A percentile compares a stretch with the other conserved stretches of the same genome.
phyloP scores from a whole-genome alignment of 192 early-diverging fungal genomes.

The Linnemannia hyalina region DNA sequence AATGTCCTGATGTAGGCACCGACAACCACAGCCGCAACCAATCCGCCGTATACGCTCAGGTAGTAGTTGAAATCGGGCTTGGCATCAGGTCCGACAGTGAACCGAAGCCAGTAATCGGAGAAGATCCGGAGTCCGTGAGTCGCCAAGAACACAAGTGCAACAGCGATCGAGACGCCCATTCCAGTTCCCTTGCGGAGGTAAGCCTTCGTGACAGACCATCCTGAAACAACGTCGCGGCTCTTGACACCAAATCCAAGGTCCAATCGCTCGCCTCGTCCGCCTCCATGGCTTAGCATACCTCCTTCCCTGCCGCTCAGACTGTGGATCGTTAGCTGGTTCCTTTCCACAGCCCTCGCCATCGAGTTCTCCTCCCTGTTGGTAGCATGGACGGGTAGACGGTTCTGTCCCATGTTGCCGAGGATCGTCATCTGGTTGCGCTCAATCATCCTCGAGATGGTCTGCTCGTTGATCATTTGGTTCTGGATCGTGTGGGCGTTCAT shows the following conservation, averaged over 20 bases:
- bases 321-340: constrained; percentile 81
- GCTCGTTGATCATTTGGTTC: constrained; percentile 72
- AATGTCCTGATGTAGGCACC: constrained; percentile 69
- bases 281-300: constrained; percentile 25
- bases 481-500: constrained; percentile 69
- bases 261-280: constrained; percentile 56
- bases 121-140: constrained; percentile 74
- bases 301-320: constrained; percentile 66
- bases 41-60: constrained; percentile 70
- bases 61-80: constrained; percentile 57
- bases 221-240: constrained; percentile 41
- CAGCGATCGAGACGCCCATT: constrained; percentile 57
- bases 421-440: constrained; percentile 74
- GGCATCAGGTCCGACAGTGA: constrained; percentile 37
- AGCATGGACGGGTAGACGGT: constrained; percentile 32
- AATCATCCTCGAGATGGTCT: constrained; percentile 80
- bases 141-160: constrained; percentile 66
- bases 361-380: constrained; percentile 65
- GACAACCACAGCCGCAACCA: constrained; percentile 62
- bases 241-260: constrained; percentile 53
- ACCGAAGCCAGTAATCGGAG: constrained; percentile 63
- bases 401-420: constrained; percentile 62
- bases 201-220: constrained; percentile 48
- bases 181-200: constrained; percentile 65
- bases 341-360: constrained; percentile 74